A percentile compares a stretch with the other conserved stretches of the same genome.
Conservation (phyloP, 306 rosid genomes). For the Dryas octopetala region DNA sequence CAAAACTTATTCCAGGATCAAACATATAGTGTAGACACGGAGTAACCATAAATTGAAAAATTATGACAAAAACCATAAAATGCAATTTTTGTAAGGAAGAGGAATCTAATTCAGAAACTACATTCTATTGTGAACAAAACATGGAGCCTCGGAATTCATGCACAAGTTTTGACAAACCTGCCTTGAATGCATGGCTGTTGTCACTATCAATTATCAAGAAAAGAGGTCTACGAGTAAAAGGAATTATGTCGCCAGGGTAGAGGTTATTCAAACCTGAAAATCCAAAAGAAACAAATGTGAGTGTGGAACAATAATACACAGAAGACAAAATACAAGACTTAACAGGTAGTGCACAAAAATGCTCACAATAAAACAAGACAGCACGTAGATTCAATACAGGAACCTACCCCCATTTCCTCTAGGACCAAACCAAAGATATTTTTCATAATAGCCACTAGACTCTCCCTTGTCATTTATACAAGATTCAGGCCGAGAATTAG, state of each 20-base stretch:
- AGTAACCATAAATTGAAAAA: background rate
- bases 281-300: conserved; percentile 25
- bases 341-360: background rate
- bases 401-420: conserved; percentile 79
- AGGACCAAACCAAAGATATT: conserved; percentile 85
- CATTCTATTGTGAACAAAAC: conserved; percentile 25
- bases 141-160: conserved; percentile 37
- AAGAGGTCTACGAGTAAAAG: conserved; percentile 93
- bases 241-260: conserved; percentile 92
- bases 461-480: conserved; percentile 62
- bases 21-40: conserved; percentile 4
- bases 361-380: background rate
- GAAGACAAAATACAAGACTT: background rate
- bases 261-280: conserved; percentile 77
- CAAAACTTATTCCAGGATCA: conserved; percentile 27
- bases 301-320: conserved; percentile 21
- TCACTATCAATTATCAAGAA: conserved; percentile 94
- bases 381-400: conserved; percentile 20
- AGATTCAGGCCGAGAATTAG: conserved; percentile 48
- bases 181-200: conserved; percentile 99
- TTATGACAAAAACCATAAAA: conserved; percentile 4
- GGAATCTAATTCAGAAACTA: conserved; percentile 29
- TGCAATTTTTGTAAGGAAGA: background rate
- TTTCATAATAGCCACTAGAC: conserved; percentile 54
- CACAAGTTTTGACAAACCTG: conserved; percentile 99